Evolutionary conservation across 1,284 basidiomycete genomes (phyloP).

Genomic region (Sanghuangporus weigelae): DNA sequence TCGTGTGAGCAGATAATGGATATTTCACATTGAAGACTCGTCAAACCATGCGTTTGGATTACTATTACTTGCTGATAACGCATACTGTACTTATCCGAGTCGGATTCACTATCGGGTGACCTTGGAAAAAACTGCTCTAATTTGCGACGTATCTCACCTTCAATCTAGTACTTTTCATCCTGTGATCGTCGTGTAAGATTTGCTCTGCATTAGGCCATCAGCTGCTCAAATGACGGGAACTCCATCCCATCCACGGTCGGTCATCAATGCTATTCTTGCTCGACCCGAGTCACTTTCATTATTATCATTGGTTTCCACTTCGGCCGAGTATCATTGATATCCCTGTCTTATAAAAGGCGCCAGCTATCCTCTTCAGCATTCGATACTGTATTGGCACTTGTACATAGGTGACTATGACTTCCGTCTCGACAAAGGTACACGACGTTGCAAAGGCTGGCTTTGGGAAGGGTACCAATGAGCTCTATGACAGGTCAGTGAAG

Average conservation of each 20-base stretch:
- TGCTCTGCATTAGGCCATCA: neutral
- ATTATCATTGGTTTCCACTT: neutral
- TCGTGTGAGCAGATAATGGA: too few relatives aligned
- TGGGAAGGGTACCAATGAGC: conserved; percentile 46
- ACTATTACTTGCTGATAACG: too few relatives aligned
- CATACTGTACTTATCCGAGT: too few relatives aligned
- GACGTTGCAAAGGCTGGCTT: conserved; percentile 60
- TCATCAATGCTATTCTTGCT: too few relatives aligned
- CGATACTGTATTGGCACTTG: neutral
- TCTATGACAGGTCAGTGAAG: conserved; percentile 59
- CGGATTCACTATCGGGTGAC: too few relatives aligned
- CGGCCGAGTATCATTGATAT: neutral
- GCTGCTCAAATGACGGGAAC: neutral
- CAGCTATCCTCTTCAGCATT: neutral
- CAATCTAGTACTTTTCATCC: too few relatives aligned
- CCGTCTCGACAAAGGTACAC: conserved; percentile 33
- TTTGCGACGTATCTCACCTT: too few relatives aligned
- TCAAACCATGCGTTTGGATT: too few relatives aligned
- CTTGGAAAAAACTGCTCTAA: too few relatives aligned
- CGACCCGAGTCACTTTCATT: neutral
- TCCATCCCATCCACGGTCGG: too few relatives aligned
- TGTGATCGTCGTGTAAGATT: too few relatives aligned
- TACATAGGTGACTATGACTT: neutral
- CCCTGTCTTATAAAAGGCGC: neutral
- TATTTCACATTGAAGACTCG: too few relatives aligned